phyloP scores from a whole-genome alignment of 306 rosid species.

The Prunus padus region DNA sequence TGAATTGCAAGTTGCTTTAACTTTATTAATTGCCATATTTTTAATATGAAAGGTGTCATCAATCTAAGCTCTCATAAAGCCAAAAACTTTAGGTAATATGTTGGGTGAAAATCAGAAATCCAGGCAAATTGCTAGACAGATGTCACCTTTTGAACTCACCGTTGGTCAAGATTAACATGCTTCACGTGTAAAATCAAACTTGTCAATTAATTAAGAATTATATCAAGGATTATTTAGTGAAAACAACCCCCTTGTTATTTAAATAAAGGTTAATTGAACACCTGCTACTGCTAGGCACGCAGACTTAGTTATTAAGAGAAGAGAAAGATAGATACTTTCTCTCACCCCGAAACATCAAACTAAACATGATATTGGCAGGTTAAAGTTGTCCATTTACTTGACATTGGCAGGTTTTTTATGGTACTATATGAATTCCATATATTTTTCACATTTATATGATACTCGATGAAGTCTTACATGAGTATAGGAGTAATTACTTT shows the following conservation, averaged over 20 bases:
- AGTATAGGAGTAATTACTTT: no score
- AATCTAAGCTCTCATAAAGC: conserved; percentile 33
- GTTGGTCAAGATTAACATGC: conserved; percentile 17
- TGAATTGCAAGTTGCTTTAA: conserved; percentile 9
- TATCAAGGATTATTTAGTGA: neutral
- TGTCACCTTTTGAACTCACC: conserved; percentile 36
- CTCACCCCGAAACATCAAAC: neutral
- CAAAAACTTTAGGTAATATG: conserved; percentile 53
- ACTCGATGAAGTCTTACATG: no score
- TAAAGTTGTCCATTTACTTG: no score
- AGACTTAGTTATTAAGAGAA: conserved; percentile 3
- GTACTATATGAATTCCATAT: no score
- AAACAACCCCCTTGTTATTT: neutral
- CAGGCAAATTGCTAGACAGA: conserved; percentile 34
- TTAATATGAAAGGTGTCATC: conserved; percentile 26
- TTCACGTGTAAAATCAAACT: neutral
- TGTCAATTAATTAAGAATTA: neutral
- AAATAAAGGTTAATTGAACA: neutral
- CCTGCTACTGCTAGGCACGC: neutral
- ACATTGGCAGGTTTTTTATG: no score
- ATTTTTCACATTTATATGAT: no score
- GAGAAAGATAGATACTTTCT: no score
- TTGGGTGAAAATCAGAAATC: conserved; percentile 35
- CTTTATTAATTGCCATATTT: conserved; percentile 2
- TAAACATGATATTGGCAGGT: no score